Evolutionary conservation across 2,329 filamentous ascomycete species (phyloP).

Genomic region (Pseudogymnoascus sp.): DNA sequence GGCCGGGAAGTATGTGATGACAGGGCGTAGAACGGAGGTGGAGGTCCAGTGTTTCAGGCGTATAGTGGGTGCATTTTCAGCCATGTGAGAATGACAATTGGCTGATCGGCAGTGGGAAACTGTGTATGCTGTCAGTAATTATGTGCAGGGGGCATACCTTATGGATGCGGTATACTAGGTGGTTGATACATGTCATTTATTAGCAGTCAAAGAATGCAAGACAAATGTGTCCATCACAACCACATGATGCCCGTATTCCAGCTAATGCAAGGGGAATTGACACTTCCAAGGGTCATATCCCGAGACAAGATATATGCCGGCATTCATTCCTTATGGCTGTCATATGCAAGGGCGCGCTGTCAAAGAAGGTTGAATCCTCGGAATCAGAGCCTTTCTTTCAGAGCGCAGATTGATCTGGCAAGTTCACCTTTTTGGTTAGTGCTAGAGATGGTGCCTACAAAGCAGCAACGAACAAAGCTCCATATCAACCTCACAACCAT

Average conservation of each 20-base stretch:
- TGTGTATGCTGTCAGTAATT: neutral
- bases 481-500: neutral
- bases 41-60: neutral
- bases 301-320: no score
- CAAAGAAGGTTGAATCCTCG: no score
- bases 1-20: constrained; percentile 1
- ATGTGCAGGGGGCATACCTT: neutral
- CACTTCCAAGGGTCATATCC: no score
- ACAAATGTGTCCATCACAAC: neutral
- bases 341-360: no score
- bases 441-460: neutral
- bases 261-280: no score
- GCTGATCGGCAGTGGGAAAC: neutral
- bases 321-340: no score
- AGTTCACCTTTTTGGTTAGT: neutral
- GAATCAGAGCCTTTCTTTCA: no score
- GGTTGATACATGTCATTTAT: neutral
- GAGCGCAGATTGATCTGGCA: neutral
- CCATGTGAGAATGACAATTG: neutral
- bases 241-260: neutral
- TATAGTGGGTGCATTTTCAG: neutral
- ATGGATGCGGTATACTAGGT: neutral
- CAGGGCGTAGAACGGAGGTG: neutral
- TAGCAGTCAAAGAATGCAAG: neutral
- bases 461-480: neutral